Percentiles rank a stretch among this genome's conserved stretches.
phyloP scores from a whole-genome alignment of 192 early-diverging fungal species.

The Paraglomus brasilianum region DNA sequence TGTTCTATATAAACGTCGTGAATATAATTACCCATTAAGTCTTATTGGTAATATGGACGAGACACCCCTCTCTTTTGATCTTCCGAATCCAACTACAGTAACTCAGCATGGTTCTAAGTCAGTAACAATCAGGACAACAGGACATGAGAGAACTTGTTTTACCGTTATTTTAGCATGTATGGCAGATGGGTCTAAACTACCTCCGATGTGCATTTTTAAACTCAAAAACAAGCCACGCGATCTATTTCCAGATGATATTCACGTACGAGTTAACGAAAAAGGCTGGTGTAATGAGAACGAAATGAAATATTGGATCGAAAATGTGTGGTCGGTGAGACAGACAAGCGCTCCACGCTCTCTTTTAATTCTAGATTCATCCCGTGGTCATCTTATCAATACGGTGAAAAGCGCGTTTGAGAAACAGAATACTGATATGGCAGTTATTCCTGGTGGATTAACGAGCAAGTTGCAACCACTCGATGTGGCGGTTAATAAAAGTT shows the following conservation, averaged over 20 bases:
- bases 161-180: background rate
- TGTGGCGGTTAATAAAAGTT: conserved; percentile 1
- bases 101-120: background rate
- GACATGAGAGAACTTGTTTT: conserved; percentile 19
- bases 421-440: conserved; percentile 15
- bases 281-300: background rate
- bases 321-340: no score
- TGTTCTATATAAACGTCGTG: conserved; percentile 4
- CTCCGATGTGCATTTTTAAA: background rate
- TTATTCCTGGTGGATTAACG: conserved; percentile 16
- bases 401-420: background rate
- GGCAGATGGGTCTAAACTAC: background rate
- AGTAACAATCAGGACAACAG: background rate
- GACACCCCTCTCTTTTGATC: conserved; percentile 8
- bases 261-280: background rate
- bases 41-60: conserved; percentile 13
- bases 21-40: conserved; percentile 13
- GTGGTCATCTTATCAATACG: no score
- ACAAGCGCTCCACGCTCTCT: conserved; percentile 3
- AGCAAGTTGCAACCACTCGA: background rate
- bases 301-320: conserved; percentile 4
- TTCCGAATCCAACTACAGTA: background rate
- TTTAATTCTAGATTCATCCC: conserved; percentile 8
- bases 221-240: background rate
- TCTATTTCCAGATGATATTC: background rate